Percentiles rank a stretch among this genome's conserved stretches.
These are phyloP conservation scores for Paragyromitra xinjiangensis DNA, from an alignment of 495 filamentous ascomycete species.

Conservation along the genomic window DNA sequence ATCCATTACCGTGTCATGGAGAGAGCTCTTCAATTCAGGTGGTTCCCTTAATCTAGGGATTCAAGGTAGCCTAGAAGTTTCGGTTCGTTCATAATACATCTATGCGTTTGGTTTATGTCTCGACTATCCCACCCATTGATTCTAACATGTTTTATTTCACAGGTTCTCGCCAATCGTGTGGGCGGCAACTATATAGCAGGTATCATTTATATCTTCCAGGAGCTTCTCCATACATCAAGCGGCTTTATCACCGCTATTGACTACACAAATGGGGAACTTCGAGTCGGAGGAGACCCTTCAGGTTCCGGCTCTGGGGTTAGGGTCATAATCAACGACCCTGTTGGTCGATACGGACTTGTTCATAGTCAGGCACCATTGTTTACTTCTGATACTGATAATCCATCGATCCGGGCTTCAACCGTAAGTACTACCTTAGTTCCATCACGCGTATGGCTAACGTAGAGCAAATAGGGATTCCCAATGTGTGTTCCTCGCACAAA, in stretches of 20 bases:
- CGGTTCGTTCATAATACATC: slow-evolving; percentile 9
- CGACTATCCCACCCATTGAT: neutral
- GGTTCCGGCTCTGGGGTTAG: slow-evolving; percentile 16
- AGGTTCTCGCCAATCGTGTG: slow-evolving; percentile 21
- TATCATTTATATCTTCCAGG: slow-evolving; percentile 43
- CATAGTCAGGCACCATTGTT: slow-evolving; percentile 22
- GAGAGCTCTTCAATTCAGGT: slow-evolving; percentile 29
- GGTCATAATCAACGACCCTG: slow-evolving; percentile 43
- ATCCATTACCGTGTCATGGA: slow-evolving; percentile 42
- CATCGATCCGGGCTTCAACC: slow-evolving; percentile 31
- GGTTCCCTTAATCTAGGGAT: slow-evolving; percentile 18
- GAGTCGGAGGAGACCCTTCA: slow-evolving; percentile 16
- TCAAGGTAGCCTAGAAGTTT: slow-evolving; percentile 20
- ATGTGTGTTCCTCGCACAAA: slow-evolving; percentile 29
- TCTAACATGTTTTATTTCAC: neutral
- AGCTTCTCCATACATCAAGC: slow-evolving; percentile 19
- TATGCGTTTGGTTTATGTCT: neutral
- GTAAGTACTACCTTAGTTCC: slow-evolving; percentile 2
- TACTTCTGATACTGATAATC: slow-evolving; percentile 41
- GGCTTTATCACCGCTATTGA: slow-evolving; percentile 41
- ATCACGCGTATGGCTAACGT: neutral
- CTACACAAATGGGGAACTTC: slow-evolving; percentile 39
- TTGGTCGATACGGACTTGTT: slow-evolving; percentile 35
- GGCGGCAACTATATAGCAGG: slow-evolving; percentile 26
- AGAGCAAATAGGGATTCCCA: slow-evolving; percentile 29